Evolutionary conservation across 305 asterid species (phyloP).

Genomic region (Caryopteris hybrid): DNA sequence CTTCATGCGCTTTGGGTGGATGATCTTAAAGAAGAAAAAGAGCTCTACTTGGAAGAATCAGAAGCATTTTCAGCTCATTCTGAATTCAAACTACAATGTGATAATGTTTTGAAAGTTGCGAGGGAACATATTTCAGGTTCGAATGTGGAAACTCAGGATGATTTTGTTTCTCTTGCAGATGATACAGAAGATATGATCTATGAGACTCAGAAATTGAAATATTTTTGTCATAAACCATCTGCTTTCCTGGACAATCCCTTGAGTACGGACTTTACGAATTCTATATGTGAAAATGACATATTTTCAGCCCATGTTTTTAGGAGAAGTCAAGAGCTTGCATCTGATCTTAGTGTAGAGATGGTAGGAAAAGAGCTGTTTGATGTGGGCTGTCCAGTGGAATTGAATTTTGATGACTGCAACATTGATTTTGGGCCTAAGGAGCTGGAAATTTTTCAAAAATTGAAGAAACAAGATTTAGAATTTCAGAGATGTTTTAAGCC

Average conservation of each 20-base stretch:
- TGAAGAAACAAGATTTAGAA: constrained; percentile 45
- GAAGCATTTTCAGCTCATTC: constrained; percentile 41
- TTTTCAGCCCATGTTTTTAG: constrained; percentile 41
- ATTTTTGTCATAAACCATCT: constrained; percentile 40
- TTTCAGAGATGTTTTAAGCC: constrained; percentile 42
- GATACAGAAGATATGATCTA: constrained; percentile 35
- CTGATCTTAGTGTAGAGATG: constrained; percentile 27
- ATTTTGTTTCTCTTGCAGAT: constrained; percentile 55
- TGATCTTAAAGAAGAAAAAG: constrained; percentile 30
- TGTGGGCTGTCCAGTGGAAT: constrained; percentile 50
- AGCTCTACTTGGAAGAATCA: constrained; percentile 24
- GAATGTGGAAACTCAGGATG: constrained; percentile 22
- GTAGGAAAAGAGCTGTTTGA: constrained; percentile 47
- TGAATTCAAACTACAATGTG: constrained; percentile 41
- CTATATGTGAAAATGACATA: constrained; percentile 21
- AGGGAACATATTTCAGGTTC: constrained; percentile 27
- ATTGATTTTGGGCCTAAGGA: constrained; percentile 36
- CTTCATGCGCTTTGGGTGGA: constrained; percentile 36
- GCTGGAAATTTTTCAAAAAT: constrained; percentile 32
- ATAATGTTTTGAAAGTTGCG: constrained; percentile 42
- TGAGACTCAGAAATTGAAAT: constrained; percentile 14
- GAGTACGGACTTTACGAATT: constrained; percentile 5
- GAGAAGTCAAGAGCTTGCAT: constrained; percentile 25
- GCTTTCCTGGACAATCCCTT: constrained; percentile 26
- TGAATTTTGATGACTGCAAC: constrained; percentile 35